phyloP scores from a whole-genome alignment of 176 grass and related monocot genomes.

The Panicum miliaceum region DNA sequence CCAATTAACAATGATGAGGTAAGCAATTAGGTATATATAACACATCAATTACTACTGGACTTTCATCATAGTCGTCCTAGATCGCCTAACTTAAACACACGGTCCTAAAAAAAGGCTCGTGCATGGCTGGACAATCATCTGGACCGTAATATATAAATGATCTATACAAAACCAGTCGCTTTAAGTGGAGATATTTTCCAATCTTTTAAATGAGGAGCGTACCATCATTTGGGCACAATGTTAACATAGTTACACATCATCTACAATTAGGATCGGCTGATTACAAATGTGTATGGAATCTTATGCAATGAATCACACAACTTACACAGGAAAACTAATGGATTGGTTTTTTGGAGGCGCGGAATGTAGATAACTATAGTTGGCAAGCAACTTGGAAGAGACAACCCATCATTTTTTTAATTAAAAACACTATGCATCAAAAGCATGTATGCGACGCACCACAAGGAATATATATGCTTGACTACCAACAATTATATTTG shows the following conservation, averaged over 20 bases:
- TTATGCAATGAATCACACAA: background rate
- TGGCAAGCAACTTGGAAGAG: no score
- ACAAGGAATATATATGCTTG: background rate
- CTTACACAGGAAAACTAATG: background rate
- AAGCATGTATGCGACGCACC: no score
- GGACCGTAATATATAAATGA: background rate
- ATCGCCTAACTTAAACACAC: background rate
- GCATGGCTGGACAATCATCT: background rate
- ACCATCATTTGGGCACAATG: background rate
- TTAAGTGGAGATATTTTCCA: background rate
- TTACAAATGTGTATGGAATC: background rate
- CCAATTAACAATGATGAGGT: background rate
- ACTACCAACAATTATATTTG: background rate
- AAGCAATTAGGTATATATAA: background rate
- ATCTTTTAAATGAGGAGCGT: background rate
- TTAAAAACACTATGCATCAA: no score
- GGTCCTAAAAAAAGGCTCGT: constrained; percentile 1
- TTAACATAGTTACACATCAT: background rate
- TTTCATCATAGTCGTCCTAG: background rate
- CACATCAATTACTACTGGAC: background rate
- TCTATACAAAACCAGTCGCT: background rate
- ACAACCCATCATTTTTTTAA: no score
- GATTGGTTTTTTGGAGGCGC: background rate
- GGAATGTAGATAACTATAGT: no score
- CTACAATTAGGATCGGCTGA: background rate